Conservation (phyloP, 2,329 filamentous ascomycete species). For the Parasarocladium wereldwijsianum region DNA sequence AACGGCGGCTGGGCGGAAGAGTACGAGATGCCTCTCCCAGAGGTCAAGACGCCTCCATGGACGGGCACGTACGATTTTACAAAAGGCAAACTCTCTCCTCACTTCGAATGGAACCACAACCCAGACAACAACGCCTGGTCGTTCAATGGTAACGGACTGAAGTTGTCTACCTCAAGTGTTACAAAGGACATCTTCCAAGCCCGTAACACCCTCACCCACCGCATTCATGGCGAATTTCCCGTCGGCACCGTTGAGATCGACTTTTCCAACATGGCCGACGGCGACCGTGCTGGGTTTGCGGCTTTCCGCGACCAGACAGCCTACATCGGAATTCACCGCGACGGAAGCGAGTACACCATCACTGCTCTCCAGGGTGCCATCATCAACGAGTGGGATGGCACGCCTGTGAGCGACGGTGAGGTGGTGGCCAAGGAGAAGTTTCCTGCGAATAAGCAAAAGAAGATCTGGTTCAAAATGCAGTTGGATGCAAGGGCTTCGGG, state of each 20-base stretch:
- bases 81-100: constrained; percentile 22
- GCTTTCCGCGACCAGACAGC: constrained; percentile 37
- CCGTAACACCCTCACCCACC: constrained; percentile 31
- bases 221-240: constrained; percentile 29
- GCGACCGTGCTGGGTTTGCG: constrained; percentile 36
- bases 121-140: constrained; percentile 26
- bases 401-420: not conserved
- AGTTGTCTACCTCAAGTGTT: constrained; percentile 31
- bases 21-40: constrained; percentile 22
- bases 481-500: not conserved
- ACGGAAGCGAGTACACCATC: constrained; percentile 14
- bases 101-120: constrained; percentile 51
- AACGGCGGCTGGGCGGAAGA: constrained; percentile 31
- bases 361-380: constrained; percentile 20
- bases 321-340: constrained; percentile 34
- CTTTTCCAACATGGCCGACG: constrained; percentile 29
- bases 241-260: constrained; percentile 34
- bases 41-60: constrained; percentile 7
- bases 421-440: constrained; percentile 4
- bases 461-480: constrained; percentile 5
- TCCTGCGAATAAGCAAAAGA: constrained; percentile 6
- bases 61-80: constrained; percentile 29
- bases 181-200: constrained; percentile 34
- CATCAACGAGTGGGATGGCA: constrained; percentile 15
- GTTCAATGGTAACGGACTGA: constrained; percentile 21